Base-by-base conservation (phyloP, 768 basidiomycete genomes). In the Nidularia pulvinata region DNA sequence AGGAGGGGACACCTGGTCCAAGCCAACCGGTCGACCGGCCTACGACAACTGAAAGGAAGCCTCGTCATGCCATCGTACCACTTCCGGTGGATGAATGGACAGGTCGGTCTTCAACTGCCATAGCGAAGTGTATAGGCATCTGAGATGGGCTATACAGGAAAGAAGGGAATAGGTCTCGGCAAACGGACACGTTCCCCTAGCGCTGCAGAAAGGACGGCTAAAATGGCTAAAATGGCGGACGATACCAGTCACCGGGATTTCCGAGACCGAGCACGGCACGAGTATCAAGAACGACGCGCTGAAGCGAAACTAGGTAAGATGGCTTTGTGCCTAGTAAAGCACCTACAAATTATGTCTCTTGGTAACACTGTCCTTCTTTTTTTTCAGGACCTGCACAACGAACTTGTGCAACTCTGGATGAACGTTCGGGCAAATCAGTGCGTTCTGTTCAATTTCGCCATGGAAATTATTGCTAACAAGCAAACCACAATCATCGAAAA, bases 51-150 rank as follows among this genome's bases (percentile, higher is more conserved):
- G 30, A 14, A 11, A 22, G 11, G 33, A 49, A 49, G 16, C 11
- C 22, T 46, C n/a, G n/a, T 35, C 87, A 87, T 64, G 80, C 78
- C 36, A 72, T 69, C 0, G 89, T 89, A 54, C 93, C 93, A 3
- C 69, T 94, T 19, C 84, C 89, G 13, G 63, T 94, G 56, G 83
- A 81, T 44, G 86, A 93, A 76, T 94, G 93, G 93, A 71, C 81
- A 74, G 93, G 93, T 90, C 57, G 58, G 85, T 56, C 47, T 53
- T 47, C 37, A 25, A 37, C 33, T 22, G 36, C 19, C 35, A 16
- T 30, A 32, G 34, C 50, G 44, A 34, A 30, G n/a, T 45, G 14
- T 48, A 46, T 46, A 46, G 10, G 45, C 10, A 39, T 39, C 37
- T 39, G n/a, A 39, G n/a, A 22, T 37, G 55, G 22, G 53, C 32